Evolutionary conservation across 2,329 filamentous ascomycete species (phyloP), one percentile per base, ranked within the genome.

Genomic region (Pyricularia sp.): DNA sequence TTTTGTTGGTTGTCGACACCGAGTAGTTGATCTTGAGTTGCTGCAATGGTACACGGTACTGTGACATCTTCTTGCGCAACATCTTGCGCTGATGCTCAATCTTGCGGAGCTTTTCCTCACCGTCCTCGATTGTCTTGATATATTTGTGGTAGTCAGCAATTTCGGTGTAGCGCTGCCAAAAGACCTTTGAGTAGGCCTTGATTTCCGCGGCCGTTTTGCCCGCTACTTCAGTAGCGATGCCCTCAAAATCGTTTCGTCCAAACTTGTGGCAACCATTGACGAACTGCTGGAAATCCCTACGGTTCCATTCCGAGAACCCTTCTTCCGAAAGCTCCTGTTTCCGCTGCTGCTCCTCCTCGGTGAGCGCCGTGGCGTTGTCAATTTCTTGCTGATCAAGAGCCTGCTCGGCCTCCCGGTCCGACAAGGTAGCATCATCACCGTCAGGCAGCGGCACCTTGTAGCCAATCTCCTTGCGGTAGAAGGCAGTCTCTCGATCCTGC

Each of bases 21-120:
- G 94, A 97, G 80, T 99, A 99, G 81, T 97, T 98, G 82, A 99
- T 93, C 84, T 97, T 97, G 75, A 99, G 88, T 79, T 99, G 95
- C 79, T 99, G 95, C 20, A 99, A 85, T 28, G 95, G 96, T 66
- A 98, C 94, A n/a, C 95, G 91, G 78, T 97, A 98, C 83, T 95
- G 92, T 74, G 90, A 87, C 86, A 99, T 92, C 86, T 99, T 99
- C 86, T 94, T 96, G 72, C 90, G 89, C 69, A 99, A 86, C 83
- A 98, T 90, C 80, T 96, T 94, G 71, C 93, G 91, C 79, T 98
- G 94, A 77, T 97, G 92, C 73, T 95, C 92, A 70, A 94, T 92
- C 79, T 94, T 94, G 68, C 91, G 89, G 69, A 92, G 88, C 71
- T 93, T 92, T 76, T 97, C 92, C 78, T 99, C 95, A 64, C 95